A percentile compares a stretch with the other conserved stretches of the same genome.
Evolutionary conservation across 2,329 filamentous ascomycete species (phyloP).

Genomic region (Aureobasidium mangrovei): DNA sequence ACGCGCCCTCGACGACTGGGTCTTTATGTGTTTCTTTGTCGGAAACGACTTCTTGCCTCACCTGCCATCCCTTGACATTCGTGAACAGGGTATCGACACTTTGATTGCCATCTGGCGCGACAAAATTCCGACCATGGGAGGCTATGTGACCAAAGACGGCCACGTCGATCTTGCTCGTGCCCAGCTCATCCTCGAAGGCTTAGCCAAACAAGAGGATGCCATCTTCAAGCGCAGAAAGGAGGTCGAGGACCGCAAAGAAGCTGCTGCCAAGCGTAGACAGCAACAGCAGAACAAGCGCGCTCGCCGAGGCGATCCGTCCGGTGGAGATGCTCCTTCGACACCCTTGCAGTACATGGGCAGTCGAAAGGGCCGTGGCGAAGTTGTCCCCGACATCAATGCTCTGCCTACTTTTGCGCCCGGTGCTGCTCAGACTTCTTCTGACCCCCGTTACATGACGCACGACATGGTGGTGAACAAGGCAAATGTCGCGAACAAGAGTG

Average conservation of each 20-base stretch:
- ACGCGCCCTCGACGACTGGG: constrained; percentile 92
- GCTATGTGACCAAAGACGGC: constrained; percentile 92
- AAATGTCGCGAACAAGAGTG: constrained; percentile 85
- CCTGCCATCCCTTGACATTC: constrained; percentile 91
- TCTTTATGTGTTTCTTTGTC: constrained; percentile 98
- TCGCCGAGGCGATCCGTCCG: constrained; percentile 21
- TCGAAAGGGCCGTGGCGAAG: constrained; percentile 22
- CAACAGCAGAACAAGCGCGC: constrained; percentile 32
- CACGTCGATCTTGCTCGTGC: constrained; percentile 79
- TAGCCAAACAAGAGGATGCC: constrained; percentile 85
- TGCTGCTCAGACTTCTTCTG: constrained; percentile 43
- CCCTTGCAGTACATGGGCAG: constrained; percentile 19
- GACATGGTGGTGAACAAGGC: constrained; percentile 74
- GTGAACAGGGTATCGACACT: constrained; percentile 94
- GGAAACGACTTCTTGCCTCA: constrained; percentile 98
- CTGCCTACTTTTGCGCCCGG: constrained; percentile 52
- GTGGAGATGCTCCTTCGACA: constrained; percentile 24
- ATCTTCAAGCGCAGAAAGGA: constrained; percentile 88
- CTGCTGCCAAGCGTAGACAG: constrained; percentile 70
- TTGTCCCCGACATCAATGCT: constrained; percentile 30
- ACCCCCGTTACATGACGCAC: constrained; percentile 58
- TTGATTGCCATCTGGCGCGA: constrained; percentile 96
- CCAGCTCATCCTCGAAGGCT: constrained; percentile 76
- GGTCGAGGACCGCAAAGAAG: constrained; percentile 73
- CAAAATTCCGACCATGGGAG: constrained; percentile 82